Percentiles rank a stretch among this genome's conserved stretches.
Conservation (phyloP, 1,139 yeast genomes). For the Yamadazyma songkhlaensis region DNA sequence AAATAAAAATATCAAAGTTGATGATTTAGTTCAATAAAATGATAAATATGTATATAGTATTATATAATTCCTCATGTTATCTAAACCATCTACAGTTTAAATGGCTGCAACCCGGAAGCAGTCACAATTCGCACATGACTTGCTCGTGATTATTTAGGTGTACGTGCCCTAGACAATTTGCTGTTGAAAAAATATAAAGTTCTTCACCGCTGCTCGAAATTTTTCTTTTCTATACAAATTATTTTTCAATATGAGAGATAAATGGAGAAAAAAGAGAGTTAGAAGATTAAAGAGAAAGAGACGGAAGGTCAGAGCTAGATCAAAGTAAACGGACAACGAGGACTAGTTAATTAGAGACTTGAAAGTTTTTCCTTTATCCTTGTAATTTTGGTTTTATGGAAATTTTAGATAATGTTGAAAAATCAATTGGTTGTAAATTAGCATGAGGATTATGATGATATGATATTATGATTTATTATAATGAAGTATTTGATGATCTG, state of each 20-base stretch:
- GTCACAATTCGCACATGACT: constrained; percentile 7
- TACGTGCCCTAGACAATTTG: not conserved
- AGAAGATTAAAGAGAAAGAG: constrained; percentile 99
- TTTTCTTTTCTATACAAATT: constrained; percentile 11
- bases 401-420: constrained; percentile 2
- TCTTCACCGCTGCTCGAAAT: constrained; percentile 6
- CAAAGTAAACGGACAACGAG: constrained; percentile 71
- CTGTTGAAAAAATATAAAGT: constrained; percentile 4
- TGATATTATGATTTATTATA: too few species aligned
- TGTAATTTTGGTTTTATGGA: not conserved
- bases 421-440: not conserved
- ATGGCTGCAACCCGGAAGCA: constrained; percentile 5
- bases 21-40: constrained; percentile 16
- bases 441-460: not conserved
- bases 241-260: constrained; percentile 67
- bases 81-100: too few species aligned
- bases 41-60: not conserved
- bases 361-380: not conserved
- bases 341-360: constrained; percentile 3
- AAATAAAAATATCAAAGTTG: constrained; percentile 16
- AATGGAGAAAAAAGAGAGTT: constrained; percentile 99
- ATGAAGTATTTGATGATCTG: not conserved
- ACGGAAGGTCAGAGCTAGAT: constrained; percentile 99
- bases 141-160: not conserved
- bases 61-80: not conserved